Evolutionary conservation across 805 yeast species (phyloP), one percentile per base, ranked within the genome.

Genomic region (Wickerhamiella sorbophila): DNA sequence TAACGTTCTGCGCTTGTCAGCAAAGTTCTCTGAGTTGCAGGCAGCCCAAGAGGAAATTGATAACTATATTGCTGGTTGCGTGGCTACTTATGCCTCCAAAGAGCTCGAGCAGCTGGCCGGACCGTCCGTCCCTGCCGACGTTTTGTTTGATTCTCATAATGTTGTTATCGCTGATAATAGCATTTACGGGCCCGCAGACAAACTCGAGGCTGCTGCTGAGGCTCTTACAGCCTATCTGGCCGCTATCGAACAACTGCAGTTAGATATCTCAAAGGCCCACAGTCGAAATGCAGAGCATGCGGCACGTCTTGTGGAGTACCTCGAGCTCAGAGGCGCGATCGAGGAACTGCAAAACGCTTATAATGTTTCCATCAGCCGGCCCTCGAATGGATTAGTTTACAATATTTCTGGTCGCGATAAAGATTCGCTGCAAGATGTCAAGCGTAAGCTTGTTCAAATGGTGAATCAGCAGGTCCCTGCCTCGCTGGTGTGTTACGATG

Each of bases 241-340:
- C 38, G 68, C 72, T 42, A 75, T 69, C 56, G 65, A 69, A 43
- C 73, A 78, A 33, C 85, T 77, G 49, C 63, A 75, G 29, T 68
- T 91, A 55, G 94, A 86, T 53, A 77, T 91, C 59, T 76, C 93
- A 9, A 79, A 74, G 60, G 94, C 97, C 24, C 96, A 91, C 59
- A 82, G 85, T 54, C 83, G 81, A 49, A 74, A 83, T 55, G 56
- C 73, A 41, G 58, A 65, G 15, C 97, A 91, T 54, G 95, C 94
- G 8, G 73, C 74, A 47, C 71, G 76, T 33, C 67, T 91, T 44
- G 79, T 85, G 34, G 69, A 79, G 10, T 82, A 69, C 58, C 78
- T 91, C 38, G 46, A 42, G 8, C 47, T 55, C 21, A 40, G 50
- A 4, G 52, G 54, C 29, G 49, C 48, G 57, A 38, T 59, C 38